Evolutionary conservation across 768 basidiomycete species (phyloP), one percentile per base, ranked within the genome.

Genomic region (Calocybe gangraenosa): DNA sequence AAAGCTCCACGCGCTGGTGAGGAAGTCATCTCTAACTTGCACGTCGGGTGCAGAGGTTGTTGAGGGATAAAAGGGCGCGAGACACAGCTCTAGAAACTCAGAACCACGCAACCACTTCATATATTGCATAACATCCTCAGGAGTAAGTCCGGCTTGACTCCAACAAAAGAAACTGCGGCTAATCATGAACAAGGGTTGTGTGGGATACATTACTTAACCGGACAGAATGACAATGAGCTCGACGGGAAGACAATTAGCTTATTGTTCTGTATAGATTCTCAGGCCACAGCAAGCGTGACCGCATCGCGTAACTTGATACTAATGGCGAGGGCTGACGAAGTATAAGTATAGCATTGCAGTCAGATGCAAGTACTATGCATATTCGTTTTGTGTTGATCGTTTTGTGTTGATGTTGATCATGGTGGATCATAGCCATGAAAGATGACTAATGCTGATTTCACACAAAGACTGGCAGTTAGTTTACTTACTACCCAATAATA

Each of bases 241-340:
- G 20, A 40, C 39, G 40, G 15, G 17, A 32, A 22, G 23, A 45
- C 50, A 52, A 46, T 48, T 44, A 30, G 37, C 32, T 34, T 51
- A 51, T 51, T 51, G 49, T 50, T 21, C 11, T 42, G 22, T 13
- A n/a, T 17, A 6, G 25, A 28, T 28, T 11, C 25, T 28, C 25
- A 28, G 25, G 11, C 11, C 25, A n/a, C n/a, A n/a, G n/a, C n/a
- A n/a, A n/a, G n/a, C n/a, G n/a, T n/a, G n/a, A n/a, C n/a, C n/a
- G n/a, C n/a, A n/a, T n/a, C 11, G 25, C 25, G 25, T 5, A 28
- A 28, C 25, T 28, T 28, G 25, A 11, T 11, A 11, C 25, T n/a
- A n/a, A n/a, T n/a, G n/a, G n/a, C n/a, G n/a, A n/a, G n/a, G n/a
- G n/a, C n/a, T n/a, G n/a, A n/a, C n/a, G n/a, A n/a, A n/a, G n/a